Evolutionary conservation across 2,329 filamentous ascomycete genomes (phyloP), one percentile per base, ranked within the genome.

Genomic region (Lecanosticta acicola): DNA sequence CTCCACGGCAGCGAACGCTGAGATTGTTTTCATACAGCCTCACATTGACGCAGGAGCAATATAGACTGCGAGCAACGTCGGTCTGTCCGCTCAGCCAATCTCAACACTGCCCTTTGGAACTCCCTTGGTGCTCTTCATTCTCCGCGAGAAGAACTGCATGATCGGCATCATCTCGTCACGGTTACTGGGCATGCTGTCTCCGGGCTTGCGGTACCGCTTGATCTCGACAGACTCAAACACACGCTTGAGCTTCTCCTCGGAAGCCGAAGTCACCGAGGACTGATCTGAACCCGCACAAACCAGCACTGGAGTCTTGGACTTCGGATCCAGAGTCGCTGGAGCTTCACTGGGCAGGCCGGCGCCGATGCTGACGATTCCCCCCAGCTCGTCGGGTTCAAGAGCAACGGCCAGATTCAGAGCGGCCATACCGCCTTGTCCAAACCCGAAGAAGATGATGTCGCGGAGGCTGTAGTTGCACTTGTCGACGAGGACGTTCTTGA

Each of bases 151-250:
- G 64, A 83, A 96, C 60, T 84, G 80, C 88, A 96, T 96, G 49
- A 96, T 77, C 0, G 90, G 89, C 59, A 90, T 62, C 77, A 94
- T 90, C 73, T 97, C 90, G 9, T 94, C 88, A 43, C 84, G 75
- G 62, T 76, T 84, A 37, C 74, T 72, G n/a, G 89, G 88, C 90
- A 96, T 95, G 1, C 77, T 77, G 65, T 94, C 87, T 4, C 83
- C 85, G 2, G 65, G 67, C 61, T 83, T 80, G 59, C 75, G 78
- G 80, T 86, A 93, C 59, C 78, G 78, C 45, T 81, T 81, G 53
- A 83, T 74, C 64, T 80, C 75, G 17, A 87, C 80, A 58, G 81
- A 74, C 53, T 65, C 56, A 43, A 68, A 68, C 18, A 61, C 48
- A 5, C 72, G 70, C 63, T 80, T 84, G 29, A 89, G 68, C 46